Percentiles rank a stretch among this genome's conserved stretches.
Evolutionary conservation across 1,284 basidiomycete genomes (phyloP).

Genomic region (Apiotrichum gracile): DNA sequence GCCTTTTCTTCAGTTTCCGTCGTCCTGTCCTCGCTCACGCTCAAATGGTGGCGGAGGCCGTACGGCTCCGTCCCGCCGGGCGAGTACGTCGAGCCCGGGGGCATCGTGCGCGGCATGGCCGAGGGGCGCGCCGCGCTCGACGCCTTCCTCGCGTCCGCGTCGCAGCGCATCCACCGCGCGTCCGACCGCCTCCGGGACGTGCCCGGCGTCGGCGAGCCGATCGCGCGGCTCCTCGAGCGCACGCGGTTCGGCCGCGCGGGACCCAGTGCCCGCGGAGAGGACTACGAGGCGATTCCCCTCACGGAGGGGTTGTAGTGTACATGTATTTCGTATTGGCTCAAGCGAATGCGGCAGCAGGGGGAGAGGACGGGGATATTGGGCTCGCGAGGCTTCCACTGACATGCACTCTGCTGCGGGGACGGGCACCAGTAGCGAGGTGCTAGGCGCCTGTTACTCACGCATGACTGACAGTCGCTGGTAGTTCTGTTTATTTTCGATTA

Average conservation of each 20-base stretch:
- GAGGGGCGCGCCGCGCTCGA: constrained; percentile 15
- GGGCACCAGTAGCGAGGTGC: too few relatives aligned
- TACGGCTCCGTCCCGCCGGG: constrained; percentile 62
- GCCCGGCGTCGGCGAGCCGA: constrained; percentile 8
- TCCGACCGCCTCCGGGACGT: constrained; percentile 9
- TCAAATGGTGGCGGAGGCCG: constrained; percentile 80
- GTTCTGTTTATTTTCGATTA: too few relatives aligned
- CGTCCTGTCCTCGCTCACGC: constrained; percentile 77
- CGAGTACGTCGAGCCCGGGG: constrained; percentile 48
- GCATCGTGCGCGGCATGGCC: constrained; percentile 26
- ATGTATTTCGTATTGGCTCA: too few relatives aligned
- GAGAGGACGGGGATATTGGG: too few relatives aligned
- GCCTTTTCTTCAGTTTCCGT: constrained; percentile 95
- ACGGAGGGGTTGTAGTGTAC: background rate
- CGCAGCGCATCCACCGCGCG: constrained; percentile 7
- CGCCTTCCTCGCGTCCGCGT: background rate
- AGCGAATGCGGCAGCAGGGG: too few relatives aligned
- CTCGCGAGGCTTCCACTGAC: too few relatives aligned
- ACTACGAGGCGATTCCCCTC: constrained; percentile 39
- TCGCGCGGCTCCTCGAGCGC: constrained; percentile 14
- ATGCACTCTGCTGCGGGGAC: too few relatives aligned
- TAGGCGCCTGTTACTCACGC: too few relatives aligned
- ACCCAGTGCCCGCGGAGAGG: constrained; percentile 10
- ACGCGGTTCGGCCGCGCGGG: constrained; percentile 13
- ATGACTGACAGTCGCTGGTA: too few relatives aligned